phyloP scores from a whole-genome alignment of 306 rosid genomes.

The Dicorynia guianensis region DNA sequence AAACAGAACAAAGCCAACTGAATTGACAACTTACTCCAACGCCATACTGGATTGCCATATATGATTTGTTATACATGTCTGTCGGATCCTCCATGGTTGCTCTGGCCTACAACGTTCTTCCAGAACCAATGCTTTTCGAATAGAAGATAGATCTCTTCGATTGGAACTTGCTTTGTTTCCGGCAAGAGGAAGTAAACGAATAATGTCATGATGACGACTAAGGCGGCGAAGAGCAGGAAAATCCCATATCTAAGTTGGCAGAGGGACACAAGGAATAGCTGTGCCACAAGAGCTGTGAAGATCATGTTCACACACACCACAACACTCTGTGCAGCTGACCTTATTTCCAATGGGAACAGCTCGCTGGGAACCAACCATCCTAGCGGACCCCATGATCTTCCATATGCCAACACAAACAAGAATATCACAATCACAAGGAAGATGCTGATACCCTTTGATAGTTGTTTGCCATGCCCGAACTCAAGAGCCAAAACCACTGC shows the following conservation, averaged over 20 bases:
- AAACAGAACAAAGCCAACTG: too few species aligned
- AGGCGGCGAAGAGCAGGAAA: conserved; percentile 65
- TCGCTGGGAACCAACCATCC: conserved; percentile 91
- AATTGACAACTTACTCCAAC: too few species aligned
- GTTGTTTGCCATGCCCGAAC: conserved; percentile 66
- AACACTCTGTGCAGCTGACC: conserved; percentile 83
- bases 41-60: too few species aligned
- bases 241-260: conserved; percentile 84
- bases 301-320: conserved; percentile 84
- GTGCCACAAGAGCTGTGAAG: conserved; percentile 82
- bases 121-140: conserved; percentile 80
- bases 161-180: conserved; percentile 86
- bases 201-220: conserved; percentile 61
- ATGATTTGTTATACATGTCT: too few species aligned
- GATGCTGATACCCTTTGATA: conserved; percentile 45
- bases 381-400: conserved; percentile 91
- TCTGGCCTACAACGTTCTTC: conserved; percentile 49
- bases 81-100: too few species aligned
- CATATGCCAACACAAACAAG: conserved; percentile 78
- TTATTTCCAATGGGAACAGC: conserved; percentile 80
- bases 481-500: conserved; percentile 61
- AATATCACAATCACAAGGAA: conserved; percentile 72
- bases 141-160: conserved; percentile 77
- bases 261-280: conserved; percentile 63
- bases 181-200: conserved; percentile 77